These are phyloP conservation scores for Trametes cinnabarina DNA, from an alignment of 768 basidiomycete species.

Conservation along the genomic window DNA sequence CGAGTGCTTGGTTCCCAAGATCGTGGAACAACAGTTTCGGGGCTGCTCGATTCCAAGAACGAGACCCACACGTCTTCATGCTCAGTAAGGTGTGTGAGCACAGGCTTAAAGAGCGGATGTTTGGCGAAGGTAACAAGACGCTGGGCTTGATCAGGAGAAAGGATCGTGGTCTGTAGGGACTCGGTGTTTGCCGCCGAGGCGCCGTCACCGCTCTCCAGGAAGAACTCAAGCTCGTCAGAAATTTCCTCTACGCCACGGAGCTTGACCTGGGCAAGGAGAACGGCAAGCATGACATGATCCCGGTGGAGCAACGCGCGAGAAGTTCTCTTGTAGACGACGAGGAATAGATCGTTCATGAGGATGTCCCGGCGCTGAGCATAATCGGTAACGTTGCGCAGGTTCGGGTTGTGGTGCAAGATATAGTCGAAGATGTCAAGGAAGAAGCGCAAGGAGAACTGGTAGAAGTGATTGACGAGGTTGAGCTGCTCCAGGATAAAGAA, in stretches of 20 bases:
- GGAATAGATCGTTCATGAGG: slow-evolving; percentile 84
- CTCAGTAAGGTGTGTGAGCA: slow-evolving; percentile 59
- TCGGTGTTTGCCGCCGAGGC: slow-evolving; percentile 41
- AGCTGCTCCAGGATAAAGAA: slow-evolving; percentile 98
- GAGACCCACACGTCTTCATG: slow-evolving; percentile 66
- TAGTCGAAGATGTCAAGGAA: slow-evolving; percentile 99
- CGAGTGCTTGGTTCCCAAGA: slow-evolving; percentile 79
- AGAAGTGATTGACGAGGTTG: slow-evolving; percentile 93
- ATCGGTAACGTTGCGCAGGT: slow-evolving; percentile 77
- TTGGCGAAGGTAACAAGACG: slow-evolving; percentile 72
- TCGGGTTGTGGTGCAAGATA: slow-evolving; percentile 88
- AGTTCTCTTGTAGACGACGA: slow-evolving; percentile 83
- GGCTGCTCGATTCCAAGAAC: slow-evolving; percentile 65
- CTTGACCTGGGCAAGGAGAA: slow-evolving; percentile 88
- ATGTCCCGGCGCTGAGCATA: slow-evolving; percentile 71
- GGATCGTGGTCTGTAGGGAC: slow-evolving; percentile 43
- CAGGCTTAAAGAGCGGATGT: slow-evolving; percentile 74
- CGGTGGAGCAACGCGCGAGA: slow-evolving; percentile 86
- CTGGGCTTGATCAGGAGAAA: slow-evolving; percentile 65
- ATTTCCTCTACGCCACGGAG: slow-evolving; percentile 78
- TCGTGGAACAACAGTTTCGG: slow-evolving; percentile 69
- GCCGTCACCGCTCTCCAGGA: slow-evolving; percentile 85
- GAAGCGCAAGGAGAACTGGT: slow-evolving; percentile 96
- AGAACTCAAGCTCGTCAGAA: slow-evolving; percentile 81
- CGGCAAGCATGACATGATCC: slow-evolving; percentile 88